Percentiles rank a stretch among this genome's conserved stretches.
phyloP scores from a whole-genome alignment of 1,284 basidiomycete species.

The Fomitopsis palustris region DNA sequence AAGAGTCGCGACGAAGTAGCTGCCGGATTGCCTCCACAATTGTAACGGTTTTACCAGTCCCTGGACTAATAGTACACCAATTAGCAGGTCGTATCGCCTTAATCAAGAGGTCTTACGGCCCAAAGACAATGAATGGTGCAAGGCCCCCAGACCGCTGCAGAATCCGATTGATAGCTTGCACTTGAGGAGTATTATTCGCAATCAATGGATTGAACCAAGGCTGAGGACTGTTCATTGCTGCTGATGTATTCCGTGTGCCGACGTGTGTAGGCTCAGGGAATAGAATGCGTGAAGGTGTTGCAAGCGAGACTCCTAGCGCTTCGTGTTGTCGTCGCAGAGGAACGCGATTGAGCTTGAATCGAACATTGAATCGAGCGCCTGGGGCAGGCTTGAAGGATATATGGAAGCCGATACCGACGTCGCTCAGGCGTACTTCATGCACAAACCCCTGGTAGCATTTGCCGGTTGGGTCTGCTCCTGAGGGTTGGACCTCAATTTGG shows the following conservation, averaged over 20 bases:
- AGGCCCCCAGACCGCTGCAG: slow-evolving; percentile 40
- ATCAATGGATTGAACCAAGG: slow-evolving; percentile 41
- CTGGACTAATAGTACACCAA: slow-evolving; percentile 39
- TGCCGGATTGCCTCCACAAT: slow-evolving; percentile 64
- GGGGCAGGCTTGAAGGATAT: slow-evolving; percentile 34
- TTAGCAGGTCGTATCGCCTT: background rate
- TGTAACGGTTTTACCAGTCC: slow-evolving; percentile 69
- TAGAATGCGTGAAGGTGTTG: slow-evolving; percentile 31
- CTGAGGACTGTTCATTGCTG: slow-evolving; percentile 14
- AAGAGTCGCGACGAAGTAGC: slow-evolving; percentile 39
- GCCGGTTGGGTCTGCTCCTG: slow-evolving; percentile 30
- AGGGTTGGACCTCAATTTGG: slow-evolving; percentile 47
- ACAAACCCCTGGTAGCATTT: slow-evolving; percentile 58
- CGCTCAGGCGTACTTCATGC: slow-evolving; percentile 44
- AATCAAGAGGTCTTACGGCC: slow-evolving; percentile 47
- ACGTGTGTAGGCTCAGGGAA: slow-evolving; percentile 38
- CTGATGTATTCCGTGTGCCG: background rate
- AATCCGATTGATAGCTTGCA: slow-evolving; percentile 53
- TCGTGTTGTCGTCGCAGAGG: slow-evolving; percentile 55
- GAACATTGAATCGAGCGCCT: slow-evolving; percentile 39
- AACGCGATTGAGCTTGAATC: slow-evolving; percentile 54
- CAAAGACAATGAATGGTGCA: slow-evolving; percentile 59
- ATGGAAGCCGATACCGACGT: slow-evolving; percentile 53
- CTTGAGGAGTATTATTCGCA: slow-evolving; percentile 45
- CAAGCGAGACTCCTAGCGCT: slow-evolving; percentile 44